Conservation (phyloP, 257 asterid genomes). For the Ligustrum vulgare region DNA sequence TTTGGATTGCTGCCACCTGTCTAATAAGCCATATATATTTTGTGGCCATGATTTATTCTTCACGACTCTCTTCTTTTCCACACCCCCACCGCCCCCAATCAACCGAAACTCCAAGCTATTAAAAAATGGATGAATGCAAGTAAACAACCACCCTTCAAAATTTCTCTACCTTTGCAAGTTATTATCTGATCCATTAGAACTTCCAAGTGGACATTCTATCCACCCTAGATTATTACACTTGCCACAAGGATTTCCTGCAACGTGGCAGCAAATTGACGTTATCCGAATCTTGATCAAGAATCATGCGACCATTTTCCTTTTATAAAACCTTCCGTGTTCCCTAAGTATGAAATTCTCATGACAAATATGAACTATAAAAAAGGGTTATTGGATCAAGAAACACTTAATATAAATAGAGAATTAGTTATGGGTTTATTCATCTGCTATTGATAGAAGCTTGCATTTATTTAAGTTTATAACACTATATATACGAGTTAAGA, state of each 20-base stretch:
- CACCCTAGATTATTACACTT: conserved; percentile 2
- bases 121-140: conserved; percentile 15
- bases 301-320: conserved; percentile 3
- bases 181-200: not conserved
- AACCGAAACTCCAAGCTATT: not conserved
- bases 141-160: conserved; percentile 23
- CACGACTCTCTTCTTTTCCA: not conserved
- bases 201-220: conserved; percentile 27
- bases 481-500: not conserved
- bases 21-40: not conserved
- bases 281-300: conserved; percentile 10
- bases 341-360: conserved; percentile 20
- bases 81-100: conserved; percentile 38
- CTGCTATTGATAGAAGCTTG: not conserved
- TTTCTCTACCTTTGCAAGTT: not conserved
- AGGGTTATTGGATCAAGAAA: not conserved
- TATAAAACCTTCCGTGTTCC: conserved; percentile 26
- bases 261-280: conserved; percentile 22
- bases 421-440: not conserved
- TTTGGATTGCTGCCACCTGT: not conserved
- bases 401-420: not conserved
- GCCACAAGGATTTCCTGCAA: not conserved
- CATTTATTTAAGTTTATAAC: conserved; percentile 16
- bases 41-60: not conserved
- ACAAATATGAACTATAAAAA: too few species aligned